Conservation (phyloP, 2,329 filamentous ascomycete genomes). For the Verticillium tricorpus region DNA sequence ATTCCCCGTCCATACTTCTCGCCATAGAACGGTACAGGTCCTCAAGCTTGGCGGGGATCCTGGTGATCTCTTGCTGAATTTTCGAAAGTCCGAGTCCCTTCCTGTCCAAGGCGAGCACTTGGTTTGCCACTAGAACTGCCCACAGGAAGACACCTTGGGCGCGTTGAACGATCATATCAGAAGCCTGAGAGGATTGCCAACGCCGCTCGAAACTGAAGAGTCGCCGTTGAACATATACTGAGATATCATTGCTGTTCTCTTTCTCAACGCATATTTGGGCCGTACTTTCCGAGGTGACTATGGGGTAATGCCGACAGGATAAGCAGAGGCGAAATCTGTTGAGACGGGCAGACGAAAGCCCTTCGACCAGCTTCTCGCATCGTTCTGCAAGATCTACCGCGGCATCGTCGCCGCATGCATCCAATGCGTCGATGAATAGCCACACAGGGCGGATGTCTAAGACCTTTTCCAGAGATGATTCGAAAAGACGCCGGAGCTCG, state of each 20-base stretch:
- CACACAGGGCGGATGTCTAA: slow-evolving; percentile 14
- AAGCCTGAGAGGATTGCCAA: slow-evolving; percentile 3
- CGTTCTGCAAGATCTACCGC: slow-evolving; percentile 14
- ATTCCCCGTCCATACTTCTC: slow-evolving; percentile 10
- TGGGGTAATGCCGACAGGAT: slow-evolving; percentile 26
- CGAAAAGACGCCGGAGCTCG: slow-evolving; percentile 6
- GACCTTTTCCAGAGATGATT: slow-evolving; percentile 14
- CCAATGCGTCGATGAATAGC: slow-evolving; percentile 29
- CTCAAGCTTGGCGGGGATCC: slow-evolving; percentile 18
- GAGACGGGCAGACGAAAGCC: slow-evolving; percentile 10
- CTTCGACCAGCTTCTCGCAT: slow-evolving; percentile 18
- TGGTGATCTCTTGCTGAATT: slow-evolving; percentile 18
- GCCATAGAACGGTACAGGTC: slow-evolving; percentile 19
- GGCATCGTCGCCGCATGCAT: slow-evolving; percentile 23
- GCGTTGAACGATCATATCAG: slow-evolving; percentile 15
- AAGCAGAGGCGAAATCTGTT: slow-evolving; percentile 22
- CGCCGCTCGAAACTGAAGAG: slow-evolving; percentile 8
- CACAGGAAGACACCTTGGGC: slow-evolving; percentile 30
- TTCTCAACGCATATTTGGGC: slow-evolving; percentile 21
- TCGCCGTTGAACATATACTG: slow-evolving; percentile 18
- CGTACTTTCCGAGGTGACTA: slow-evolving; percentile 12
- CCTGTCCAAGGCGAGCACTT: slow-evolving; percentile 10
- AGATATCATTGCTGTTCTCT: slow-evolving; percentile 25
- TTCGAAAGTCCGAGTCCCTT: slow-evolving; percentile 1
- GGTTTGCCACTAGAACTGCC: slow-evolving; percentile 24